phyloP scores from a whole-genome alignment of 2,329 filamentous ascomycete genomes.

The Alternaria gaisen region DNA sequence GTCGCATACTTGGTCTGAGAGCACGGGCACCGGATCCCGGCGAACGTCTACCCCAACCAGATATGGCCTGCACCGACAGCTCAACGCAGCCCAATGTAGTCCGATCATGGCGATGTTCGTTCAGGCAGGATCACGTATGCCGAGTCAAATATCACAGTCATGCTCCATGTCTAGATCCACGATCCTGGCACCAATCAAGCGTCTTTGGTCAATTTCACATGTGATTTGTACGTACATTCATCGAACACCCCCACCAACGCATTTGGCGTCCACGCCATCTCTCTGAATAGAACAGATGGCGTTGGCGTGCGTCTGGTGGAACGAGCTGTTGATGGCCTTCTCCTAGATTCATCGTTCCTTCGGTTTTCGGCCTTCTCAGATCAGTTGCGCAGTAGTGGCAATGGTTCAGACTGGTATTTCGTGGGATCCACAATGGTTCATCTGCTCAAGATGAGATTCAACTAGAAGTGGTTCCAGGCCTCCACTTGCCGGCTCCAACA shows the following conservation, averaged over 20 bases:
- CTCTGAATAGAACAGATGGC: not conserved
- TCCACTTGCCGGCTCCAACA: not conserved
- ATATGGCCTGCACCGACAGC: not conserved
- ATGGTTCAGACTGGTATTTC: not conserved
- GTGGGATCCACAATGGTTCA: not conserved
- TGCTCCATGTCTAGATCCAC: not conserved
- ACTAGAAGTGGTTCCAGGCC: not conserved
- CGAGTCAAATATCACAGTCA: not conserved
- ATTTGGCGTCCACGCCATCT: not conserved
- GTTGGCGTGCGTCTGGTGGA: not conserved
- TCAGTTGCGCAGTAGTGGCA: not conserved
- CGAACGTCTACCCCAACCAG: not conserved
- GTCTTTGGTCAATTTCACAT: not conserved
- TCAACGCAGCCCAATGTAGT: not conserved
- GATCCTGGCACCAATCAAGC: not conserved
- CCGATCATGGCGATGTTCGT: not conserved
- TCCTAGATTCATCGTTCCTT: not conserved
- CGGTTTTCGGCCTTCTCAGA: not conserved
- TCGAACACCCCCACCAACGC: not conserved
- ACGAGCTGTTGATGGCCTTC: not conserved
- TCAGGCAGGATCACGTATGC: not conserved
- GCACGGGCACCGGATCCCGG: not conserved
- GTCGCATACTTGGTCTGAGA: not conserved
- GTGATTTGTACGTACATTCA: not conserved
- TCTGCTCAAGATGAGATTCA: not conserved